Evolutionary conservation across 202 grass and related monocot species (phyloP), one percentile per base, ranked within the genome.

Genomic region (Brachypodium distachyon): DNA sequence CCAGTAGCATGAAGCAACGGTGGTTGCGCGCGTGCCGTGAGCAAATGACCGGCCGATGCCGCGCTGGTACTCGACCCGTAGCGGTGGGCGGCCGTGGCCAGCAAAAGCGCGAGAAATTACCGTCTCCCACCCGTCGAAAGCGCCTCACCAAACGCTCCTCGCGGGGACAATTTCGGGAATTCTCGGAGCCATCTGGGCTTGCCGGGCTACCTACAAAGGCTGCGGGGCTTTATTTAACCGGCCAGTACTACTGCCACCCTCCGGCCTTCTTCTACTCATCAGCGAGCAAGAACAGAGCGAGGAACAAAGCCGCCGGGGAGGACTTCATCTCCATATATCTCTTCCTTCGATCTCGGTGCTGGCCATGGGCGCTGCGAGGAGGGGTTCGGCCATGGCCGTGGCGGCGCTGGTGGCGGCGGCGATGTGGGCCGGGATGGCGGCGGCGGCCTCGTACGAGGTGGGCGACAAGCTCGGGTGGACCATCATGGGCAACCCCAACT

Each of bases 391-490:
- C 1, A 17, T 72, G 77, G 74, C 61, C 51, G 29, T 42, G 42
- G 36, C 68, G 7, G 76, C 68, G 22, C 9, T 31, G 53, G 32
- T 21, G 39, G 39, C 25, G 55, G 37, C 53, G 54, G 69, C 34
- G 62, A 27, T 75, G 72, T 63, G 42, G 27, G 78, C 68, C 43
- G 87, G 73, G 23, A 56, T 33, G 72, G 78, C 91, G 81, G 51
- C 67, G 17, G 91, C 77, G 49, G 88, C 70, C 11, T 84, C 90
- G 49, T 90, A 76, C 84, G 85, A 73, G 73, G 91, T 90, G 55
- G 91, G 91, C n/a, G 91, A 88, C 70, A 84, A 69, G 67, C 1
- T n/a, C 1, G 91, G 91, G 49, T 93, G 91, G 91, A 93, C 91
- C 7, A 21, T 82, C 58, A 88, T 90, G 62, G 85, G 88, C 61